These are phyloP conservation scores for Lyophyllum atratum DNA, from an alignment of 768 basidiomycete genomes.

Conservation along the genomic window DNA sequence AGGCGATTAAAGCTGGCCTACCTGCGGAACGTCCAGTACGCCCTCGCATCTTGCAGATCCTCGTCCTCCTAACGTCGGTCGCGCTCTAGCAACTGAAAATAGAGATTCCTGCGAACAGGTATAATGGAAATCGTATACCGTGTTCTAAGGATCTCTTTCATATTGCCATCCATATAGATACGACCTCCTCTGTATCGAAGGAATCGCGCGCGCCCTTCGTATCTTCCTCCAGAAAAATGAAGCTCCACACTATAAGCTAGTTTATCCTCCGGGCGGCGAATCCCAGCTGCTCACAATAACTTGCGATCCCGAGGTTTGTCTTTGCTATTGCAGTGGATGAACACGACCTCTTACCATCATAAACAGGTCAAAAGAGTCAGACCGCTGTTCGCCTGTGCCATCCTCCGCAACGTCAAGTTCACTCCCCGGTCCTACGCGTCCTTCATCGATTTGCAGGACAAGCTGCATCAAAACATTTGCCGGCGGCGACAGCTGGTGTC, in stretches of 20 bases:
- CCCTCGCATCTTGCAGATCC: slow-evolving; percentile 6
- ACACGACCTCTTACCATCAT: background rate
- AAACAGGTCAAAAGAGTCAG: slow-evolving; percentile 77
- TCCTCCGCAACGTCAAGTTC: slow-evolving; percentile 90
- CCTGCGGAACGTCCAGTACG: slow-evolving; percentile 83
- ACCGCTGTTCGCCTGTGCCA: slow-evolving; percentile 88
- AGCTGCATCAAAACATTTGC: slow-evolving; percentile 95
- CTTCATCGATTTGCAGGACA: slow-evolving; percentile 99
- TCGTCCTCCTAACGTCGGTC: background rate
- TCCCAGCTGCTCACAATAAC: slow-evolving; percentile 64
- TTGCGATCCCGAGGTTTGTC: slow-evolving; percentile 70
- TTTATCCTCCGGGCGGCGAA: slow-evolving; percentile 72
- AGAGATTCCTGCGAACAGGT: slow-evolving; percentile 98
- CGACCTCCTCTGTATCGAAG: slow-evolving; percentile 96
- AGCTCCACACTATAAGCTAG: slow-evolving; percentile 72
- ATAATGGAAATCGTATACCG: slow-evolving; percentile 1
- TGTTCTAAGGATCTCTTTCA: slow-evolving; percentile 6
- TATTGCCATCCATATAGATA: slow-evolving; percentile 57
- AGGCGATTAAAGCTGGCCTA: slow-evolving; percentile 77
- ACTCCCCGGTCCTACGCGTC: slow-evolving; percentile 88
- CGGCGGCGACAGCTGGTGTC: slow-evolving; percentile 88
- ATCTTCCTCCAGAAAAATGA: slow-evolving; percentile 75
- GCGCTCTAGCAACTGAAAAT: slow-evolving; percentile 88
- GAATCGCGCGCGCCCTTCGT: slow-evolving; percentile 83
- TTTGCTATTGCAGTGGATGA: background rate